Evolutionary conservation across 352 stramenopile genomes (phyloP).

Genomic region (Phytophthora ramorum): DNA sequence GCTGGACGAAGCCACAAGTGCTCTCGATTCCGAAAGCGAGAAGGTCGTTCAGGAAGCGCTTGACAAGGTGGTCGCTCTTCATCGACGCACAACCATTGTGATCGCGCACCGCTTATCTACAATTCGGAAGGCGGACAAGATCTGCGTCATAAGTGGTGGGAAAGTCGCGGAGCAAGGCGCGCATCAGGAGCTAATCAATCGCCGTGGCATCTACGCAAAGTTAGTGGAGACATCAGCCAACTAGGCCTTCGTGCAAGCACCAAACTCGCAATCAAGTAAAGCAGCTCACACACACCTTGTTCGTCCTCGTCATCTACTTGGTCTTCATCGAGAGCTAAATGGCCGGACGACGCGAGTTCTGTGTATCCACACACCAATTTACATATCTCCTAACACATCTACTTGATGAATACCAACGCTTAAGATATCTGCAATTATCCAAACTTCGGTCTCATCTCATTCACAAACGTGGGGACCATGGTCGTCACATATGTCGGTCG

Average conservation of each 20-base stretch:
- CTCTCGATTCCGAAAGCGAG: constrained; percentile 91
- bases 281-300: too few species aligned
- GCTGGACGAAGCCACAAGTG: constrained; percentile 9
- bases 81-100: constrained; percentile 80
- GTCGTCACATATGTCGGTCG: background rate
- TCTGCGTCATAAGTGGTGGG: constrained; percentile 37
- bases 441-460: background rate
- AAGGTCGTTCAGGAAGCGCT: constrained; percentile 40
- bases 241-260: too few species aligned
- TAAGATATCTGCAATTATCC: background rate
- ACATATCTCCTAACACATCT: too few species aligned
- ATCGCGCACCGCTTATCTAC: constrained; percentile 88
- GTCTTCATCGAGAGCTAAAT: too few species aligned
- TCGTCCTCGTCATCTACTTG: too few species aligned
- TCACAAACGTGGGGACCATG: background rate
- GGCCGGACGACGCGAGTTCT: too few species aligned
- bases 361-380: too few species aligned
- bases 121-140: constrained; percentile 35
- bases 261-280: too few species aligned
- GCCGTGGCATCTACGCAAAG: too few species aligned
- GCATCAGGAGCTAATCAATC: constrained; percentile 22
- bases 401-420: background rate
- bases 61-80: constrained; percentile 35
- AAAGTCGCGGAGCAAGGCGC: constrained; percentile 41
- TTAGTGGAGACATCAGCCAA: too few species aligned